phyloP scores from a whole-genome alignment of 768 basidiomycete species.

The Chiua virens region DNA sequence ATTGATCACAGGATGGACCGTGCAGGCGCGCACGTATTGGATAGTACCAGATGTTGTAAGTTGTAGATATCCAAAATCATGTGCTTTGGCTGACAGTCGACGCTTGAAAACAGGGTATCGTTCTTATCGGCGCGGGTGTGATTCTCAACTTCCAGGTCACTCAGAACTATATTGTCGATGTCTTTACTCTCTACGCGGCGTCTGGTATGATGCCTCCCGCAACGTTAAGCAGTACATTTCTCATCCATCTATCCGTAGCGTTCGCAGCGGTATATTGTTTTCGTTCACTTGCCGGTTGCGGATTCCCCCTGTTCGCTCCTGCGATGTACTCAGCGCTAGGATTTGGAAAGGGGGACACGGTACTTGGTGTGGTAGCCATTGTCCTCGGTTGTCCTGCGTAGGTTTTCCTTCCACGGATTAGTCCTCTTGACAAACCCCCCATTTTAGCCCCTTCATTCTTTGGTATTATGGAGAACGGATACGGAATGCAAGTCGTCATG shows the following conservation, averaged over 20 bases:
- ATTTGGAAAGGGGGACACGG: constrained; percentile 67
- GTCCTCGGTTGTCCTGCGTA: constrained; percentile 58
- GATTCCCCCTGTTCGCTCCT: constrained; percentile 77
- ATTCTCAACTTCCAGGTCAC: constrained; percentile 62
- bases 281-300: constrained; percentile 68
- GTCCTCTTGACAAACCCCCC: constrained; percentile 29
- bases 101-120: constrained; percentile 47
- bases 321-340: constrained; percentile 65
- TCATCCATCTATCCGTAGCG: constrained; percentile 36
- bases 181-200: constrained; percentile 65
- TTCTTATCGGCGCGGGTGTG: constrained; percentile 53
- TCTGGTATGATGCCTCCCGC: constrained; percentile 44
- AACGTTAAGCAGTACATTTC: not conserved
- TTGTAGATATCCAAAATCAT: no score
- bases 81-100: not conserved
- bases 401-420: not conserved
- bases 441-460: constrained; percentile 40
- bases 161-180: constrained; percentile 67
- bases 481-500: constrained; percentile 47
- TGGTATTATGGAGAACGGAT: constrained; percentile 51
- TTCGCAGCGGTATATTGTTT: constrained; percentile 64
- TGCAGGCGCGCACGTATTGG: constrained; percentile 61
- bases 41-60: constrained; percentile 66
- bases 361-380: constrained; percentile 60
- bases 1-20: constrained; percentile 70